Evolutionary conservation across 1,284 basidiomycete species (phyloP), one percentile per base, ranked within the genome.

Genomic region (Ceratobasidium sp.): DNA sequence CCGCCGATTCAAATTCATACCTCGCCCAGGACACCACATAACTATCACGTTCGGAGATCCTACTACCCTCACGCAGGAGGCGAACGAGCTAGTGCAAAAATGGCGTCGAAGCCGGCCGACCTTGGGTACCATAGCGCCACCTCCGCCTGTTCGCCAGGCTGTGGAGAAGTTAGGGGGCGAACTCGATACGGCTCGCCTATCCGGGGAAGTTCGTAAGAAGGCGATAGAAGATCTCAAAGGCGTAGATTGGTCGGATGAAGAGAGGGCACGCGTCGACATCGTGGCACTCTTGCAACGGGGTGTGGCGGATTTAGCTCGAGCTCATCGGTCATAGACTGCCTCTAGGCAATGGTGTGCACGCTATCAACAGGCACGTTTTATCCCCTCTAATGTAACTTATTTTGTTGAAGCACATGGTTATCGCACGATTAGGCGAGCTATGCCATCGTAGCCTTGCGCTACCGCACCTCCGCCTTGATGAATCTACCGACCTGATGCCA

Each of bases 11-110:
- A 93, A 93, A 78, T 93, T 89, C 80, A 80, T 95, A 51, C 93
- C 94, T 0, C 87, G 87, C 22, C 83, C 87, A 90, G 54, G 69
- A 37, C 87, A 88, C 13, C 84, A 85, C 49, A 86, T 95, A n/a
- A 88, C 88, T 79, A 86, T 95, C 74, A 90, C 91, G 0, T 92
- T 95, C 80, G 94, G 93, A 44, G 84, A 88, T 43, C 92, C 93
- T 2, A 83, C 93, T n/a, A 73, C 19, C 57, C 83, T 88, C 29
- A 80, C 85, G 0, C 82, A 86, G 19, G 82, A 86, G 43, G 82
- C 92, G 54, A 78, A 81, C 19, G 78, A 77, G 9, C 81, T 83
- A 59, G 59, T 78, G 32, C 43, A 77, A 65, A 68, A 44, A n/a
- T 77, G 78, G 77, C 70, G 70, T 11, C 43, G 37, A 40, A 51